phyloP scores from a whole-genome alignment of 805 yeast species.

The Hanseniaspora meyeri region DNA sequence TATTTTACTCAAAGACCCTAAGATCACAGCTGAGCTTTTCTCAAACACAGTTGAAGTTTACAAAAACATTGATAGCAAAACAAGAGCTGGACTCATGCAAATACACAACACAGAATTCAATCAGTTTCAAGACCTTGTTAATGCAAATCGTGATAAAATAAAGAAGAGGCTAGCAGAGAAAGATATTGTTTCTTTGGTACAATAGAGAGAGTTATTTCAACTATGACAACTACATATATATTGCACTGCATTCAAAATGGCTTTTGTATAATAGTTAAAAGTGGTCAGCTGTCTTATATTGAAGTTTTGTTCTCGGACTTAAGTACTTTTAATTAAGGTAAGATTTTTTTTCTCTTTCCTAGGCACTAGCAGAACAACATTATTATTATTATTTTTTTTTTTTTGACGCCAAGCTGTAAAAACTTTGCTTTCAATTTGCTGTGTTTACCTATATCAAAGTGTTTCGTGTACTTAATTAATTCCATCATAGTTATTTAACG shows the following conservation, averaged over 20 bases:
- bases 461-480: too few relatives aligned
- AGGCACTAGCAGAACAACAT: neutral
- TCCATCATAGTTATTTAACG: too few relatives aligned
- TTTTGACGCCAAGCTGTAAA: neutral
- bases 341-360: too few relatives aligned
- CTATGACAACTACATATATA: too few relatives aligned
- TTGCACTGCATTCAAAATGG: too few relatives aligned
- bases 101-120: slow-evolving; percentile 5
- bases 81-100: neutral
- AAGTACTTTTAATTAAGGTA: neutral
- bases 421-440: neutral
- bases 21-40: slow-evolving; percentile 8
- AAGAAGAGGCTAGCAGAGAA: neutral
- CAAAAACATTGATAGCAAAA: neutral
- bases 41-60: slow-evolving; percentile 6
- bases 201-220: neutral
- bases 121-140: neutral
- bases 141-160: neutral
- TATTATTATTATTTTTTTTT: too few relatives aligned
- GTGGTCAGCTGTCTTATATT: neutral
- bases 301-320: neutral
- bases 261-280: too few relatives aligned
- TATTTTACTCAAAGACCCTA: slow-evolving; percentile 6
- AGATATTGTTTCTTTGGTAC: neutral
- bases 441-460: neutral